Conservation (phyloP, 179 eudicot species). For the Sideroxylon spinosum region DNA sequence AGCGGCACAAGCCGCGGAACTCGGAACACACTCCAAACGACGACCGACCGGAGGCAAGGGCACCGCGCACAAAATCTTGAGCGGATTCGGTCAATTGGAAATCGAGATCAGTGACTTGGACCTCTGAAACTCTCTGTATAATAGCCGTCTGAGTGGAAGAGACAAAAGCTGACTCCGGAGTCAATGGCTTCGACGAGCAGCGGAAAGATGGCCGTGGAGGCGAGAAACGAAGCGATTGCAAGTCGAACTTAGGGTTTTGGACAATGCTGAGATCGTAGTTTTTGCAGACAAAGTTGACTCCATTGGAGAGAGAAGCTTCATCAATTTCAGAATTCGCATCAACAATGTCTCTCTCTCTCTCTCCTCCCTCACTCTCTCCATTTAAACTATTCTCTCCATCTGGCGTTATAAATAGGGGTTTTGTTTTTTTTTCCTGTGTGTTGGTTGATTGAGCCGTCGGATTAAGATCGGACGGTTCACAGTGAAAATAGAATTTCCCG, state of each 20-base stretch:
- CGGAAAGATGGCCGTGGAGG: neutral
- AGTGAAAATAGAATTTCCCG: too few species aligned
- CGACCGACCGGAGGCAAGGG: constrained; percentile 21
- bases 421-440: too few species aligned
- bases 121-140: neutral
- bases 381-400: too few species aligned
- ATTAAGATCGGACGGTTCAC: too few species aligned
- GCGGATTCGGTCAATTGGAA: constrained; percentile 9
- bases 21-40: constrained; percentile 33
- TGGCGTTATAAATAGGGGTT: too few species aligned
- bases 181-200: neutral
- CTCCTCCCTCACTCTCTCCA: too few species aligned
- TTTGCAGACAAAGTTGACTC: constrained; percentile 49
- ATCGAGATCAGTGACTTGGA: constrained; percentile 15
- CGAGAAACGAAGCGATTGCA: constrained; percentile 23
- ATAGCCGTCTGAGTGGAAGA: neutral
- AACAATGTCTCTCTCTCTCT: too few species aligned
- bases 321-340: too few species aligned
- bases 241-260: constrained; percentile 43
- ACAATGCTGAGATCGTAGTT: constrained; percentile 25
- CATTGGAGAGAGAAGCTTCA: constrained; percentile 31
- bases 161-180: constrained; percentile 22
- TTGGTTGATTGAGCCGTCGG: too few species aligned
- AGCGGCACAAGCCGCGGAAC: constrained; percentile 29
- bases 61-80: constrained; percentile 5